Percentiles rank a stretch among this genome's conserved stretches.
Conservation (phyloP, 495 filamentous ascomycete species). For the Cercophora samala region DNA sequence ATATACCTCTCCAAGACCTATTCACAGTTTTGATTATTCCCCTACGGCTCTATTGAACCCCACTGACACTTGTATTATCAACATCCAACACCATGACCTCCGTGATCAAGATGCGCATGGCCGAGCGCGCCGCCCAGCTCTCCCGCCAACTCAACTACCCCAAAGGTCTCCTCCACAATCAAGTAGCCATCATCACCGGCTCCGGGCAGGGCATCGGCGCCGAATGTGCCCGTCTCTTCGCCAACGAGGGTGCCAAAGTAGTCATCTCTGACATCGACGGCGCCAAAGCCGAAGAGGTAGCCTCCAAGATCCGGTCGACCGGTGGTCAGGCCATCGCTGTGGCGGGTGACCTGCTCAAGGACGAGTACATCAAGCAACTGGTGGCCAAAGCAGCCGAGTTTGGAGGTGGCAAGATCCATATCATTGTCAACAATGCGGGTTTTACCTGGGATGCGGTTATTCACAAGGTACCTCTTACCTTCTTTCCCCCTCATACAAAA, state of each 20-base stretch:
- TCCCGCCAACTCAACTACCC: slow-evolving; percentile 76
- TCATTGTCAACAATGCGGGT: slow-evolving; percentile 85
- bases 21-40: neutral
- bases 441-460: slow-evolving; percentile 89
- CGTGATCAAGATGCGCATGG: slow-evolving; percentile 32
- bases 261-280: slow-evolving; percentile 78
- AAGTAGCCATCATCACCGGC: slow-evolving; percentile 86
- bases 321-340: slow-evolving; percentile 66
- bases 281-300: slow-evolving; percentile 61
- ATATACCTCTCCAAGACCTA: neutral
- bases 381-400: slow-evolving; percentile 74
- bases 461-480: slow-evolving; percentile 60
- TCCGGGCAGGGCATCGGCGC: slow-evolving; percentile 87
- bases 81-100: neutral
- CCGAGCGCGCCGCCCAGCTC: slow-evolving; percentile 63
- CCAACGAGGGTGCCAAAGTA: slow-evolving; percentile 81
- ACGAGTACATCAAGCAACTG: slow-evolving; percentile 61
- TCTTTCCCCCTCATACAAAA: slow-evolving; percentile 8
- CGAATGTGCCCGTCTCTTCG: slow-evolving; percentile 75
- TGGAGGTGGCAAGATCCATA: slow-evolving; percentile 80
- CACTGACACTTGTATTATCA: neutral
- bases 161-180: slow-evolving; percentile 67
- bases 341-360: slow-evolving; percentile 68
- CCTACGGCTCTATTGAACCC: neutral
- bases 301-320: slow-evolving; percentile 59